Base-by-base conservation (phyloP, 192 early-diverging fungal genomes). In the Obelidium mucronatum region DNA sequence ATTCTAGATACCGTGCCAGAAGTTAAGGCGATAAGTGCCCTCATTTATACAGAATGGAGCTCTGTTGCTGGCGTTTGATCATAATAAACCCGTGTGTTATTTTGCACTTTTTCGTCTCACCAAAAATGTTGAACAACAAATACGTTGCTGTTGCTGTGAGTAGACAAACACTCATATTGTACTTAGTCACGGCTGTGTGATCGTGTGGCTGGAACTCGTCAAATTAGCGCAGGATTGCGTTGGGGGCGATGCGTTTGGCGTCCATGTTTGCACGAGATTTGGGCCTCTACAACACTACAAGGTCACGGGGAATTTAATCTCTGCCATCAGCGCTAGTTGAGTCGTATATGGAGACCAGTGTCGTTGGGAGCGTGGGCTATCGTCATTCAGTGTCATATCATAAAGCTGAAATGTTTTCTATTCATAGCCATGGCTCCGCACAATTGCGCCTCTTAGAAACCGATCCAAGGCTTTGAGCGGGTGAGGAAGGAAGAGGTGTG, bases 31-130 rank as follows among this genome's bases (percentile, higher is more conserved):
- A 73, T 85, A 63, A 71, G 77, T 17, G 83, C 83, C 1, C 55
- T 86, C 3, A 67, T 86, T 58, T 86, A 86, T 40, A 80, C 83
- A 19, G 81, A 78, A 3, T 86, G 85, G 85, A 44, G 42, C 42
- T 11, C 5, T 44, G 42, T 44, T 44, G n/a, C n/a, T n/a, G n/a
- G n/a, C n/a, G n/a, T n/a, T n/a, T n/a, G n/a, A n/a, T n/a, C n/a
- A n/a, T n/a, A n/a, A n/a, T n/a, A n/a, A n/a, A n/a, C n/a, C n/a
- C n/a, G n/a, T n/a, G n/a, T n/a, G n/a, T n/a, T n/a, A n/a, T n/a
- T 67, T 67, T 36, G 44, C 54, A 53, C 26, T 56, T 71, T 71
- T 40, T 34, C 34, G 6, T 44, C 6, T 44, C 17, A 5, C 17
- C 5, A 24, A 71, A 71, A 71, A 71, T 71, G 68, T 22, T 71